Evolutionary conservation across 176 grass and related monocot genomes (phyloP), one percentile per base, ranked within the genome.

Genomic region (Neostapfia colusana): DNA sequence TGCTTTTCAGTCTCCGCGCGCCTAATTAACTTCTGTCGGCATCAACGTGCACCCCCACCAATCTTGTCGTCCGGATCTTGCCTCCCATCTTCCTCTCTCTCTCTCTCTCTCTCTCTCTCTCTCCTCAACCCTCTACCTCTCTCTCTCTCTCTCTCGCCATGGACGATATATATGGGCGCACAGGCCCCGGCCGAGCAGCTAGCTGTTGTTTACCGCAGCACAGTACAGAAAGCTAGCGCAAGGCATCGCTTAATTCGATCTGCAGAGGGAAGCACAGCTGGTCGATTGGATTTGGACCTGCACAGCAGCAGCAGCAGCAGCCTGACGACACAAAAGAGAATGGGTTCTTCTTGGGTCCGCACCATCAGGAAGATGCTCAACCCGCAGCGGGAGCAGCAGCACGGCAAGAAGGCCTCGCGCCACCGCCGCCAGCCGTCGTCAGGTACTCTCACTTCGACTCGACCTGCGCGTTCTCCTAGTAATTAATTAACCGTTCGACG

Each of bases 331-430:
- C 31, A 17, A 1, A 1, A 17, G 13, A 10, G 0, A 10, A 90
- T 90, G 88, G 75, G 88, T 76, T 90, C 88, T 72, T 90, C 88
- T 72, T 90, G 88, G 88, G 77, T 86, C 34, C 84, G 84, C 84
- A 80, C 84, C 84, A 87, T 87, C 88, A 72, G 88, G 81, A 90
- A 90, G 77, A 77, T 88, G 27, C 79, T 91, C 82, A 85, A 72
- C 63, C 62, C 69, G 3, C 65, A 73, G 38, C 51, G 60, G 1
- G 79, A 82, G 5, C 50, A 61, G 23, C 80, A 67, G 49, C 49
- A 51, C 21, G 49, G 67, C 67, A 87, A 78, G 85, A 83, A 87
- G 80, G 59, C 49, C 42, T 63, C 41, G 41, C 74, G 70, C 49
- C 73, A 87, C 1, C 67, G n/a, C 10, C 77, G 61, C 15, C 71